Evolutionary conservation across 2,329 filamentous ascomycete species (phyloP), one percentile per base, ranked within the genome.

Genomic region (Aureobasidium sp.): DNA sequence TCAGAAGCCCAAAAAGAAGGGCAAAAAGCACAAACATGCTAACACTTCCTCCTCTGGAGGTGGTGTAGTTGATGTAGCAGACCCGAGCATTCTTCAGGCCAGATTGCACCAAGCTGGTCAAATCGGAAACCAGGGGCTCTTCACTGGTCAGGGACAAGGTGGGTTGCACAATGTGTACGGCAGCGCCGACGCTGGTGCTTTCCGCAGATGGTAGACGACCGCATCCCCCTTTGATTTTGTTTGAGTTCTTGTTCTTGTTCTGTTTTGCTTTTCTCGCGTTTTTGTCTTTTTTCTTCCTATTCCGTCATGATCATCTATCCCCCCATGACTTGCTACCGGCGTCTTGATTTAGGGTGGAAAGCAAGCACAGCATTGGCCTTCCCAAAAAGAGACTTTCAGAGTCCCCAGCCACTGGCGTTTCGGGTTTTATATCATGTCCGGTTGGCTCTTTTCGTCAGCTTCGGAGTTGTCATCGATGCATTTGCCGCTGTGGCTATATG

Each of bases 41-140:
- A 96, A 97, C 91, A 97, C 93, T 93, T 96, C 92, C 90, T 97
- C 93, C 87, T 96, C 91, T 86, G 92, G 91, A 86, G 90, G 91
- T 90, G 92, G 90, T 83, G 86, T 97, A 93, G 92, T 95, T 83
- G 92, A 97, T 95, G 91, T 96, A 92, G 91, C 90, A 84, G 92
- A 97, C 91, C 93, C 93, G 84, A 96, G 91, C 85, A 97, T 97
- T 85, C 87, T 97, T 84, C 92, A 96, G 83, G 91, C 91, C 78
- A 90, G 92, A 84, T 89, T 96, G 84, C 92, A 95, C 79, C 90
- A 94, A 81, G 87, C 89, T 80, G 60, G 50, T 78, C 87, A 88
- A 83, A 75, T 75, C 71, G 87, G 87, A 80, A 88, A 89, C 78
- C 90, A 94, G 84, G 90, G 89, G 77, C 83, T 94, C 1, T 96